Evolutionary conservation across 768 basidiomycete species (phyloP).

Genomic region (Galerina marginata): DNA sequence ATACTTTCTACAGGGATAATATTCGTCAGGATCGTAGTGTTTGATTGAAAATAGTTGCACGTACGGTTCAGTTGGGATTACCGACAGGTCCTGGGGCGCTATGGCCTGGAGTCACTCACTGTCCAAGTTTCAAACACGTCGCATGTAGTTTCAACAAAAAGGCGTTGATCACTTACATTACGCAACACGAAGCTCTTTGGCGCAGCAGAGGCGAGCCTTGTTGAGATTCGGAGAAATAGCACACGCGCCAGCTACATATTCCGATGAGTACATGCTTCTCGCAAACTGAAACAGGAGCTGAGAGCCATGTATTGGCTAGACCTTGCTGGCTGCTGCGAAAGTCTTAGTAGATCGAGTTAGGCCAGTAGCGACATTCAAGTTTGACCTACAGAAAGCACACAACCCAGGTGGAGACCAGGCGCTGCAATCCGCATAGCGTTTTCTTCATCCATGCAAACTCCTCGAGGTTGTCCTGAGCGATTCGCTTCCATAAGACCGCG

Average conservation of each 20-base stretch:
- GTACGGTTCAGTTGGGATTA: not conserved
- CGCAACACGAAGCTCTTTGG: not conserved
- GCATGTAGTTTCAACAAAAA: not conserved
- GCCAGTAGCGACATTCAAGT: not conserved
- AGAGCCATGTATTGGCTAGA: not conserved
- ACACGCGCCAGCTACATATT: not conserved
- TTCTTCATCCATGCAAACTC: not conserved
- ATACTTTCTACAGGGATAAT: not conserved
- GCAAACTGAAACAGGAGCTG: not conserved
- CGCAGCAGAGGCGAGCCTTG: not conserved
- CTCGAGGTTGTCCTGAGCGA: not conserved
- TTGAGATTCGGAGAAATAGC: not conserved
- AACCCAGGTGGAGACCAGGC: not conserved
- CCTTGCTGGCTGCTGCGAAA: too few species aligned
- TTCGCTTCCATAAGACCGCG: not conserved
- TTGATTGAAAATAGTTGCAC: too few species aligned
- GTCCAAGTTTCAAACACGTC: not conserved
- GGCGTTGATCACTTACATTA: not conserved
- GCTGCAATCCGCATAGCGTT: not conserved
- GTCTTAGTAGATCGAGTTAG: too few species aligned
- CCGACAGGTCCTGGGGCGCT: not conserved
- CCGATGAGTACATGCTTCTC: not conserved
- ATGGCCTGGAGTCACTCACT: constrained; percentile 1
- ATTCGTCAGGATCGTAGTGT: not conserved
- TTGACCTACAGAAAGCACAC: not conserved